Conservation (phyloP, 2,329 filamentous ascomycete species). For the Venturia aucupariae region DNA sequence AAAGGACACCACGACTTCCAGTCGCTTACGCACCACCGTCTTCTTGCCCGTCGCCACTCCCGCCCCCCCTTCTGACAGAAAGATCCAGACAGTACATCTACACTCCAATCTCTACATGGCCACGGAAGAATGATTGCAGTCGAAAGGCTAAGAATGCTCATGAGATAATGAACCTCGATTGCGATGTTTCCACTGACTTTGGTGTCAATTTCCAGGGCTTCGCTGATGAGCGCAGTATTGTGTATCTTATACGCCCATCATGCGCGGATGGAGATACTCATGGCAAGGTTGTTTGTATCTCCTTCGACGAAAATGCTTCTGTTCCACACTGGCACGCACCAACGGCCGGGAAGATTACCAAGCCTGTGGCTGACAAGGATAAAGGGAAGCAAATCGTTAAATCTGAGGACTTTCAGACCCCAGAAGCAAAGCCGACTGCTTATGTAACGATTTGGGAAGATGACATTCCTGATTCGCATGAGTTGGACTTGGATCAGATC, state of each 20-base stretch:
- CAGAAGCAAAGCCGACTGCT: not conserved
- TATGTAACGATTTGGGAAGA: constrained; percentile 2
- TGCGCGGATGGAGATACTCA: not conserved
- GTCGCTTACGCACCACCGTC: not conserved
- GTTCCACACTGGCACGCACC: not conserved
- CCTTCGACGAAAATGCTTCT: constrained; percentile 9
- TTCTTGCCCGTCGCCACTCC: not conserved
- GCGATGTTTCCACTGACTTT: not conserved
- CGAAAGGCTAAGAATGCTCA: not conserved
- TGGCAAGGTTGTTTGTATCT: constrained; percentile 13
- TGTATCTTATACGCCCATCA: constrained; percentile 9
- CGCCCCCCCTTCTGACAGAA: not conserved
- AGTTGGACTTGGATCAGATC: constrained; percentile 1
- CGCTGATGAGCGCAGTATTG: constrained; percentile 13
- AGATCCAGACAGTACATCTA: not conserved
- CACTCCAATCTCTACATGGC: constrained; percentile 18
- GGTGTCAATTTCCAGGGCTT: not conserved
- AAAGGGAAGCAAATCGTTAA: not conserved
- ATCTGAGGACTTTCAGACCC: not conserved
- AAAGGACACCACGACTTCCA: not conserved
- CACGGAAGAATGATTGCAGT: constrained; percentile 24
- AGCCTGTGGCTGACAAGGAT: too few relatives aligned
- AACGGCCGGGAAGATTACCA: too few relatives aligned
- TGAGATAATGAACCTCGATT: constrained; percentile 11
- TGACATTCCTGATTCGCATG: not conserved